Evolutionary conservation across 2,329 filamentous ascomycete species (phyloP).

Genomic region (Anthostomella pinea): DNA sequence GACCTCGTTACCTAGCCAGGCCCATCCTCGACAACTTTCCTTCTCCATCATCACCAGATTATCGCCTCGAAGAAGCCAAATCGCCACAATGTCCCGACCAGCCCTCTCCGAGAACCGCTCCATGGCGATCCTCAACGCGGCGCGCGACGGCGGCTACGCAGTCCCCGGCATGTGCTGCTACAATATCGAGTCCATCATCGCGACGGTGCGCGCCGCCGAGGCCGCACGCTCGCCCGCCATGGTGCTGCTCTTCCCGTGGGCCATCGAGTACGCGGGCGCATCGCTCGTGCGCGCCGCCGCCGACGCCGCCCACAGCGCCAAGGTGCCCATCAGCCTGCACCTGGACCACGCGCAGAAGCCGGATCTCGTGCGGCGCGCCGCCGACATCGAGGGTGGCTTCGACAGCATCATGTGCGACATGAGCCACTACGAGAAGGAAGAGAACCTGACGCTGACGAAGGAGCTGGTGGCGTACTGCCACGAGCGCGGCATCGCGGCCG

Average conservation of each 20-base stretch:
- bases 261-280: constrained; percentile 61
- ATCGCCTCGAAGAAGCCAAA: background rate
- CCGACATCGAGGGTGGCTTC: constrained; percentile 57
- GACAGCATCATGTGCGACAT: constrained; percentile 77
- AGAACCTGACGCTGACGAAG: constrained; percentile 63
- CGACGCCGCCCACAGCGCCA: constrained; percentile 52
- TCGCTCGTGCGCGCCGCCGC: constrained; percentile 55
- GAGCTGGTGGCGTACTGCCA: constrained; percentile 64
- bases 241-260: constrained; percentile 74
- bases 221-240: constrained; percentile 64
- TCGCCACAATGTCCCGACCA: constrained; percentile 34
- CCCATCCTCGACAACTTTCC: too few relatives aligned
- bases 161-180: constrained; percentile 62
- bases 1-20: too few relatives aligned
- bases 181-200: constrained; percentile 69
- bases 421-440: constrained; percentile 68
- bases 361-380: constrained; percentile 58
- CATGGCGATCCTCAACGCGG: constrained; percentile 55
- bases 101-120: constrained; percentile 47
- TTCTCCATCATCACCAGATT: too few relatives aligned
- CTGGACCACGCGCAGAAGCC: constrained; percentile 66
- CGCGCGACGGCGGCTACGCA: constrained; percentile 53
- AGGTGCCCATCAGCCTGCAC: constrained; percentile 60
- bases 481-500: constrained; percentile 62
- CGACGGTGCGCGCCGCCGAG: constrained; percentile 67